phyloP scores from a whole-genome alignment of 257 asterid genomes.

The Cordia subcordata region DNA sequence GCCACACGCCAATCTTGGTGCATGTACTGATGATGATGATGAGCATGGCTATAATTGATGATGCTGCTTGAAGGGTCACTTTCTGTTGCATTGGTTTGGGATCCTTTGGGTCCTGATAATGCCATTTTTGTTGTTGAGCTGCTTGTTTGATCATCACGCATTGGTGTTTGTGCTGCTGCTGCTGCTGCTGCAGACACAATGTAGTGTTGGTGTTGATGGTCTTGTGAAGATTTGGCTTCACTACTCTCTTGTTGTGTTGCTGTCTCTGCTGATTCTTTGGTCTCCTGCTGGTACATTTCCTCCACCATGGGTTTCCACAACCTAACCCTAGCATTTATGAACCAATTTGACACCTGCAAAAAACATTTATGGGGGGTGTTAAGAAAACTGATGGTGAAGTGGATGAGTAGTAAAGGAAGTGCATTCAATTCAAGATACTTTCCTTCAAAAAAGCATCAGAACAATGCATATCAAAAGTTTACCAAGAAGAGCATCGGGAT shows the following conservation, averaged over 20 bases:
- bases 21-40: no score
- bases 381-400: neutral
- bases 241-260: slow-evolving; percentile 12
- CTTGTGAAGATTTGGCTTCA: slow-evolving; percentile 16
- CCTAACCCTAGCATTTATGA: slow-evolving; percentile 92
- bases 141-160: slow-evolving; percentile 10
- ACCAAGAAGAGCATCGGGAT: no score
- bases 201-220: slow-evolving; percentile 6
- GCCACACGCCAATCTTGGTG: neutral
- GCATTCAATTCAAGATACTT: slow-evolving; percentile 21
- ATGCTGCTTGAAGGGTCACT: slow-evolving; percentile 37
- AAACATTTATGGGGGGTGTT: slow-evolving; percentile 13
- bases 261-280: slow-evolving; percentile 18
- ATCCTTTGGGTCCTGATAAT: slow-evolving; percentile 16
- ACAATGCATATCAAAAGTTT: no score
- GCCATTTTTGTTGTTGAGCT: slow-evolving; percentile 7
- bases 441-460: no score
- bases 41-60: slow-evolving; percentile 32
- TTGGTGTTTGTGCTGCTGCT: slow-evolving; percentile 32
- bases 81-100: slow-evolving; percentile 38
- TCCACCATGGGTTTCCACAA: slow-evolving; percentile 93
- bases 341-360: slow-evolving; percentile 87
- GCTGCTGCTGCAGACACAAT: slow-evolving; percentile 8
- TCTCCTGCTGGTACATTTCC: slow-evolving; percentile 72
- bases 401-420: slow-evolving; percentile 19